Percentiles rank a stretch among this genome's conserved stretches.
Evolutionary conservation across 2,329 filamentous ascomycete genomes (phyloP).

Genomic region (Geosmithia morbida): DNA sequence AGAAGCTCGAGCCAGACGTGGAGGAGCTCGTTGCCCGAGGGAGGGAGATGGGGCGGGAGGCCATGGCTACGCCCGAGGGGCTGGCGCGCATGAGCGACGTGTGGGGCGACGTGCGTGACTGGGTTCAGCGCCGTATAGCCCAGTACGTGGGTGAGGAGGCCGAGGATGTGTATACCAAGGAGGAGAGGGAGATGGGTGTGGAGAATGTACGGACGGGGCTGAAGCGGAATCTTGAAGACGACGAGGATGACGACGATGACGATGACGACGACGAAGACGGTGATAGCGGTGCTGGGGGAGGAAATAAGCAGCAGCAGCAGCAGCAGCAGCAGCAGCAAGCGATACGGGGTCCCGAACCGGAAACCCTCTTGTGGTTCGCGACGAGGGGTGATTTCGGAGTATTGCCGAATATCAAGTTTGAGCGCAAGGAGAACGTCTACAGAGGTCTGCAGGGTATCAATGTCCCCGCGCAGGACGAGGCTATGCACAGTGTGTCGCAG

Average conservation of each 20-base stretch:
- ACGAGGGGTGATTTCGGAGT: slow-evolving; percentile 28
- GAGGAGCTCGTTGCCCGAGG: slow-evolving; percentile 59
- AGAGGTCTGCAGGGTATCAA: slow-evolving; percentile 19
- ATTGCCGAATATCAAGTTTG: slow-evolving; percentile 28
- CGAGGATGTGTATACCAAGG: slow-evolving; percentile 53
- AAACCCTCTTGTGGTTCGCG: slow-evolving; percentile 31
- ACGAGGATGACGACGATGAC: slow-evolving; percentile 40
- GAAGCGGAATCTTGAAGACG: slow-evolving; percentile 35
- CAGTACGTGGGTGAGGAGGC: slow-evolving; percentile 28
- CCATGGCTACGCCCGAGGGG: slow-evolving; percentile 28
- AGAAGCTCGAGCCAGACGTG: slow-evolving; percentile 68
- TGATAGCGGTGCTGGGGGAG: slow-evolving; percentile 9
- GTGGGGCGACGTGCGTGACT: slow-evolving; percentile 34
- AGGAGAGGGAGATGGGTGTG: slow-evolving; percentile 51
- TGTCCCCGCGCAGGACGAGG: slow-evolving; percentile 8
- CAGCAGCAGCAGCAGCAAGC: slow-evolving; percentile 9
- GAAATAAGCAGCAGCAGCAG: slow-evolving; percentile 2
- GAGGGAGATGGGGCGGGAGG: slow-evolving; percentile 27
- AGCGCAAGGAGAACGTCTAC: slow-evolving; percentile 17
- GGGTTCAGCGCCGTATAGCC: slow-evolving; percentile 24
- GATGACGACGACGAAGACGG: slow-evolving; percentile 36
- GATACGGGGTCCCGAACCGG: slow-evolving; percentile 23
- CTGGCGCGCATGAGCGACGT: slow-evolving; percentile 32
- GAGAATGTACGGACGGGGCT: slow-evolving; percentile 62
- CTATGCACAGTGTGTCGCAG: background rate